phyloP scores from a whole-genome alignment of 371 early-diverging fungal species.

The Circinella umbellata region DNA sequence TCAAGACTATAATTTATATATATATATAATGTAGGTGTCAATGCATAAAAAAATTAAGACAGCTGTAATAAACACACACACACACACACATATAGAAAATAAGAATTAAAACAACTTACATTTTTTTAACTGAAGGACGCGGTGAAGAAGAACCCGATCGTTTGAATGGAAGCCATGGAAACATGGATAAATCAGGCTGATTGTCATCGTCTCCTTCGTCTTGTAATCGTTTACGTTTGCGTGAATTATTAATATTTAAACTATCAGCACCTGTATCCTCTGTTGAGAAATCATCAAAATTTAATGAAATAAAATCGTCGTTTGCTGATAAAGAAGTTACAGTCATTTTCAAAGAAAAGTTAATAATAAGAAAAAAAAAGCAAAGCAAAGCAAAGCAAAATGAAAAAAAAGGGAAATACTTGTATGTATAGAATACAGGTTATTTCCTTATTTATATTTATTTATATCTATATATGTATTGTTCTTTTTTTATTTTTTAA shows the following conservation, averaged over 20 bases:
- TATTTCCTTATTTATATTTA: too few species aligned
- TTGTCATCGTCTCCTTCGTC: not conserved
- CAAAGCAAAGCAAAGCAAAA: too few species aligned
- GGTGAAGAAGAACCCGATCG: not conserved
- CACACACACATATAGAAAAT: too few species aligned
- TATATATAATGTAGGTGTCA: not conserved
- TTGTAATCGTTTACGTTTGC: conserved; percentile 3
- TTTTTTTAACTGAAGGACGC: not conserved
- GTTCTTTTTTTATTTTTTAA: too few species aligned
- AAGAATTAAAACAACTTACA: not conserved
- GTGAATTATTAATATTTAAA: not conserved
- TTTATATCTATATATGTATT: too few species aligned
- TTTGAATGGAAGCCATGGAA: not conserved
- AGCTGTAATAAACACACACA: not conserved
- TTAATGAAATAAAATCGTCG: conserved; percentile 13
- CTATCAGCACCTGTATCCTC: not conserved
- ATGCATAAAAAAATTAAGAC: not conserved
- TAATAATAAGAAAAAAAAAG: too few species aligned
- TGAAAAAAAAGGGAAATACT: too few species aligned
- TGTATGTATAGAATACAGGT: too few species aligned
- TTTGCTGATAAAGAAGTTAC: not conserved
- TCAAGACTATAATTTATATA: conserved; percentile 25
- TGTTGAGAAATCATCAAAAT: conserved; percentile 6
- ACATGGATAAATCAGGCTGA: not conserved
- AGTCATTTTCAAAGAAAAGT: too few species aligned